A percentile compares a stretch with the other conserved stretches of the same genome.
Conservation (phyloP, 345 rosid species). For the Pistacia vera region DNA sequence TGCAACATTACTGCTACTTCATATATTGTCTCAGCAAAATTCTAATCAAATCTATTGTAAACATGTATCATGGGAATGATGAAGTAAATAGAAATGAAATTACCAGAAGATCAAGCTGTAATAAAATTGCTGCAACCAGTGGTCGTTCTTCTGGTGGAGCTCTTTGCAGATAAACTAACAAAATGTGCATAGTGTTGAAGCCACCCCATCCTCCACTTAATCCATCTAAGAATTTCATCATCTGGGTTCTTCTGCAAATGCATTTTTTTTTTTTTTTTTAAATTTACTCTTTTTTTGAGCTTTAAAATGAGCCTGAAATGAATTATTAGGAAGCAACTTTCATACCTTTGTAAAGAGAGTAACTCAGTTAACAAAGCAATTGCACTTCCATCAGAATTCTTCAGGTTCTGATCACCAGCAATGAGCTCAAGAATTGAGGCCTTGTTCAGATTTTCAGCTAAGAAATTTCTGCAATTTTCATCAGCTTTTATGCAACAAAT, state of each 20-base stretch:
- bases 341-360: constrained; percentile 55
- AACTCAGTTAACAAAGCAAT: constrained; percentile 46
- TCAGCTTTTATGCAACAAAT: constrained; percentile 50
- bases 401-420: constrained; percentile 29
- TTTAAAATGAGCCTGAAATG: background rate
- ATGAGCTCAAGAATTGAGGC: constrained; percentile 56
- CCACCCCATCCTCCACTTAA: constrained; percentile 48
- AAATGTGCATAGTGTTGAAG: constrained; percentile 56
- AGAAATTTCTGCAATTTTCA: constrained; percentile 47
- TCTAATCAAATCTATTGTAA: background rate
- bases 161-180: constrained; percentile 47
- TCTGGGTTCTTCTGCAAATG: constrained; percentile 44
- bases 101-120: constrained; percentile 73
- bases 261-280: background rate
- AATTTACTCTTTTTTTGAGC: background rate
- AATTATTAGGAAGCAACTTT: background rate
- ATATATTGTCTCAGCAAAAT: constrained; percentile 22
- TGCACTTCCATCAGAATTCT: constrained; percentile 24
- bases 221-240: constrained; percentile 35
- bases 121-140: constrained; percentile 47
- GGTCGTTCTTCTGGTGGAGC: constrained; percentile 55
- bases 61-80: too few species aligned
- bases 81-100: constrained; percentile 10
- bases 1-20: constrained; percentile 42
- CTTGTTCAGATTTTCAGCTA: constrained; percentile 52